Conservation (phyloP, 2,329 filamentous ascomycete species). For the Teratosphaeriaceae sp. region DNA sequence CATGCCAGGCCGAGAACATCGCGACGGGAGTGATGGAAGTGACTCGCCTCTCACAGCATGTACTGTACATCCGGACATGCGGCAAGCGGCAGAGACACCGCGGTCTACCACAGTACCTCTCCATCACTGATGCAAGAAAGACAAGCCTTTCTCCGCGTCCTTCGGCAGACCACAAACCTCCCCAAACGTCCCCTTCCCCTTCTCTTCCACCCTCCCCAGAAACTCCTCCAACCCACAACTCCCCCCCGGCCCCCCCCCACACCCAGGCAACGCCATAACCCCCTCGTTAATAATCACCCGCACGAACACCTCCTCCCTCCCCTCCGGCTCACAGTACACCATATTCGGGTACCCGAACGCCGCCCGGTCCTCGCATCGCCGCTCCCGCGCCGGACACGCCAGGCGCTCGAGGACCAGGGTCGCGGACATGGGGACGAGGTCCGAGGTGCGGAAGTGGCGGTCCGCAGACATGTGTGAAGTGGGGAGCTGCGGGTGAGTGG, state of each 20-base stretch:
- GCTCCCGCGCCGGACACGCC: constrained; percentile 32
- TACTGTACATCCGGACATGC: too few species aligned
- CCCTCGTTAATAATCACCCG: constrained; percentile 54
- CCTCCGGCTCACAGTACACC: constrained; percentile 18
- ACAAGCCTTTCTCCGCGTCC: neutral
- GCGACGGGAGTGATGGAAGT: too few species aligned
- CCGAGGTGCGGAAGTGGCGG: constrained; percentile 49
- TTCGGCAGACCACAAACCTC: neutral
- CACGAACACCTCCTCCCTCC: constrained; percentile 33
- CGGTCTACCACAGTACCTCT: too few species aligned
- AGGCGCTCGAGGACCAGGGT: constrained; percentile 50
- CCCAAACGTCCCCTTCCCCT: constrained; percentile 29
- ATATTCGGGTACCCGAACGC: constrained; percentile 25
- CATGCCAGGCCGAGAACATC: too few species aligned
- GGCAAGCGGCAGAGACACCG: too few species aligned
- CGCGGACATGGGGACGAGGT: constrained; percentile 52
- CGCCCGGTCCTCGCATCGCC: constrained; percentile 18
- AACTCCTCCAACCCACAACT: constrained; percentile 45
- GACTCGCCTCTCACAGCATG: too few species aligned
- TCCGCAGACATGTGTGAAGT: constrained; percentile 36
- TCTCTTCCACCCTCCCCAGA: constrained; percentile 32
- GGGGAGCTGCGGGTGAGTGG: constrained; percentile 43
- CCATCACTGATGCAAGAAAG: neutral
- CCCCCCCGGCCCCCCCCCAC: constrained; percentile 39
- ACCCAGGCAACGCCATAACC: constrained; percentile 44